Base-by-base conservation (phyloP, 257 asterid genomes). In the Solanum verrucosum region DNA sequence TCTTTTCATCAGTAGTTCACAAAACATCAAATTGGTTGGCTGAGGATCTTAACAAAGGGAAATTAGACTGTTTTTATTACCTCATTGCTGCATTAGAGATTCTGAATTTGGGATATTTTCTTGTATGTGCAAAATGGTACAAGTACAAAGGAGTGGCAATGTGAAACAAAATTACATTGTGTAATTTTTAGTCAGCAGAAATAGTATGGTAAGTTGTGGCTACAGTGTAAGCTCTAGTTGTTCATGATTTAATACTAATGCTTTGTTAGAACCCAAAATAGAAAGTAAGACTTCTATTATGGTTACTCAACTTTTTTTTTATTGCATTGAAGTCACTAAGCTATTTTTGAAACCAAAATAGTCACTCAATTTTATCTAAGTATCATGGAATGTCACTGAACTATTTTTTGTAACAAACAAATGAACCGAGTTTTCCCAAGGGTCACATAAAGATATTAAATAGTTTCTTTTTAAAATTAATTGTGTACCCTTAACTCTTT, bases 21-120 rank as follows among this genome's bases (percentile, higher is more conserved):
- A 68, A 52, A 85, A 86, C 86, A 10, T 87, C 93, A 7, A 85
- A 68, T 33, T 91, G 93, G 93, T 79, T 91, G 70, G 87, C 90
- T 37, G 89, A 91, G 65, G 93, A 91, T 89, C 91, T 91, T 35
- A 89, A 91, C 87, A 87, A 81, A 77, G 92, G 87, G 23, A 89
- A 75, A 59, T 86, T 89, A 70, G 88, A 89, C 82, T 75, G 65
- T 84, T 91, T 89, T 86, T 91, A 65, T 63, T 88, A 89, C 84
- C 4, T 86, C 23, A 33, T 89, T 9, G 93, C 89, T 72, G 91
- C 25, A 44, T 15, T 91, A 34, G 88, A 89, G 86, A 38, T 59
- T 33, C 10, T 88, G 67, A 91, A 91, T 88, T 70, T 91, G 56
- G 75, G 37, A 2, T 91, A 89, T 42, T 91, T 89, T 56, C 70